Percentiles rank a stretch among this genome's conserved stretches.
Conservation (phyloP, 106 monocot species). For the Agapanthus africanus region DNA sequence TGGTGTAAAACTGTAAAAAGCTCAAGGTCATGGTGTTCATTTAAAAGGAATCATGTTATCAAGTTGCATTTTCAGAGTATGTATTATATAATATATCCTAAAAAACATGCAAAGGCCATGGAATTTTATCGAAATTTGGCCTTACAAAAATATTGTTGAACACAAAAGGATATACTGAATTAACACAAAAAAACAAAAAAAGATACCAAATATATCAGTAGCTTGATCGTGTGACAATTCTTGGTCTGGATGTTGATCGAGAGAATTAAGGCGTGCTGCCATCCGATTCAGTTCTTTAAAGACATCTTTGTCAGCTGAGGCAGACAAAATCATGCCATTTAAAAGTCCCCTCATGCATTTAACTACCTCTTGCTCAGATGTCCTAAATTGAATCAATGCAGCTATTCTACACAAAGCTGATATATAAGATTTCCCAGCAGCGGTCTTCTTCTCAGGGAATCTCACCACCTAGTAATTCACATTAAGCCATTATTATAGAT, state of each 20-base stretch:
- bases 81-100: background rate
- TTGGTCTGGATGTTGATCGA: conserved; percentile 55
- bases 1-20: too few species aligned
- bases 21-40: too few species aligned
- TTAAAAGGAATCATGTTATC: background rate
- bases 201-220: conserved; percentile 35
- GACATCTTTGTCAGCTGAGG: conserved; percentile 49
- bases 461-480: conserved; percentile 32
- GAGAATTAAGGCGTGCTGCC: conserved; percentile 48
- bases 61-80: too few species aligned
- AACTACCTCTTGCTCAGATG: conserved; percentile 58
- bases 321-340: conserved; percentile 31
- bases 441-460: conserved; percentile 52
- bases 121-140: too few species aligned
- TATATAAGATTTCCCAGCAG: conserved; percentile 75
- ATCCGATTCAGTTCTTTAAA: conserved; percentile 53
- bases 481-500: background rate
- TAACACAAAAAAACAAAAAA: background rate
- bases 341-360: conserved; percentile 78
- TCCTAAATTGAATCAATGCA: conserved; percentile 41
- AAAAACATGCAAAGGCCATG: background rate
- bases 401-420: conserved; percentile 51
- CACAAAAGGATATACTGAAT: background rate
- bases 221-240: conserved; percentile 44
- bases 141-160: background rate